phyloP scores from a whole-genome alignment of 257 asterid genomes.

The Parsonsia alboflavescens region DNA sequence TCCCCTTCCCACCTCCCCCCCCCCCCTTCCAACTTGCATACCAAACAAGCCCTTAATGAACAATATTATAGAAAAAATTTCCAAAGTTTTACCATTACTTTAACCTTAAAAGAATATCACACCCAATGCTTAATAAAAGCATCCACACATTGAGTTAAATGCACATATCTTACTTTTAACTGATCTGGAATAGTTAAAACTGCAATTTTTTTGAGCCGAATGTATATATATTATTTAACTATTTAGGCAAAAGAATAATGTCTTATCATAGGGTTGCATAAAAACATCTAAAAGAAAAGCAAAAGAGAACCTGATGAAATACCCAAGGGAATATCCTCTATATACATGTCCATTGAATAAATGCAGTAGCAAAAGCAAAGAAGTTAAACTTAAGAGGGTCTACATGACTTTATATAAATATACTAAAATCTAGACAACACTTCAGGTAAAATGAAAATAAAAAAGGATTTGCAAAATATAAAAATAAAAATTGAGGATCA shows the following conservation, averaged over 20 bases:
- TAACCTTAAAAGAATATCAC: not conserved
- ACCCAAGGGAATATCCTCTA: not conserved
- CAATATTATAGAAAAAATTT: too few species aligned
- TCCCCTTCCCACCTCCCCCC: too few species aligned
- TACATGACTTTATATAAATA: too few species aligned
- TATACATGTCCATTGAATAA: not conserved
- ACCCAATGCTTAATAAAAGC: not conserved
- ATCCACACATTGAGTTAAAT: not conserved
- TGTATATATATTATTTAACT: not conserved
- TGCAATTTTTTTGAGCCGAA: not conserved
- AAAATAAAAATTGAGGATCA: not conserved
- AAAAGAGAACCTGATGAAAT: not conserved
- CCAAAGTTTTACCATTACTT: too few species aligned
- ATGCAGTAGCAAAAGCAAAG: not conserved
- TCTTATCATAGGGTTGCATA: not conserved
- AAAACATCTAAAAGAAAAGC: too few species aligned
- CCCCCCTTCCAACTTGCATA: too few species aligned
- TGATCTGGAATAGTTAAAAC: not conserved
- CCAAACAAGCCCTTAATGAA: too few species aligned
- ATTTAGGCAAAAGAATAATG: not conserved
- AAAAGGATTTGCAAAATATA: not conserved
- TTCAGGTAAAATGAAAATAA: not conserved
- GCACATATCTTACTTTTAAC: not conserved
- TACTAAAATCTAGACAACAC: not conserved
- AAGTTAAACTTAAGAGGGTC: not conserved